Evolutionary conservation across 2,329 filamentous ascomycete species (phyloP).

Genomic region (Pseudocercospora cruenta): DNA sequence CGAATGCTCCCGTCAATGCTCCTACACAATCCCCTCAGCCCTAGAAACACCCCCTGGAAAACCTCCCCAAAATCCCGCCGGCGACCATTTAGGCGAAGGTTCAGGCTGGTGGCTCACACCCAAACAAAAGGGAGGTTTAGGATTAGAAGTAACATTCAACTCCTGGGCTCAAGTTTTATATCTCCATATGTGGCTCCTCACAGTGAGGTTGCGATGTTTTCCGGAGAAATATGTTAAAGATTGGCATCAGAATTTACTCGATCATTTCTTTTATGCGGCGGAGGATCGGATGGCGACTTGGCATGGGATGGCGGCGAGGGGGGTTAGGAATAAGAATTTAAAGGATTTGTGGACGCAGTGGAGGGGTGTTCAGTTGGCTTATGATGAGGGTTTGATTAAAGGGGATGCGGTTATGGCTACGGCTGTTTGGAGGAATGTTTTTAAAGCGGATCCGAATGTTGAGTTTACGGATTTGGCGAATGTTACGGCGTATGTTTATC

Average conservation of each 20-base stretch:
- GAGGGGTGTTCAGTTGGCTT: constrained; percentile 81
- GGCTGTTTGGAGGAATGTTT: constrained; percentile 92
- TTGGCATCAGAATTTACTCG: constrained; percentile 88
- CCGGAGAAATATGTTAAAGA: constrained; percentile 68
- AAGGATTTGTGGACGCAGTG: constrained; percentile 95
- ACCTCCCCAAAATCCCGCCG: constrained; percentile 72
- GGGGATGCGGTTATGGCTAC: constrained; percentile 77
- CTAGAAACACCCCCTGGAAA: constrained; percentile 64
- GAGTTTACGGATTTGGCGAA: constrained; percentile 64
- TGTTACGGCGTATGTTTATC: constrained; percentile 67
- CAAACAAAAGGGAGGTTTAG: constrained; percentile 52
- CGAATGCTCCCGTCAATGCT: constrained; percentile 71
- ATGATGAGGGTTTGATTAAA: constrained; percentile 78
- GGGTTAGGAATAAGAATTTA: constrained; percentile 63
- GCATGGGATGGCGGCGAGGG: constrained; percentile 66
- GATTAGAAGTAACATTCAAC: constrained; percentile 83
- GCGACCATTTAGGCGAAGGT: constrained; percentile 79
- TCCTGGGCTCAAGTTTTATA: constrained; percentile 97
- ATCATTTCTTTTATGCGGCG: constrained; percentile 92
- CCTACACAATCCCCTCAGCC: constrained; percentile 74
- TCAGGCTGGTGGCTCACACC: constrained; percentile 77
- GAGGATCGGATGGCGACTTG: constrained; percentile 81
- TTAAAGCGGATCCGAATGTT: constrained; percentile 70
- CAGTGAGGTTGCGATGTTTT: constrained; percentile 79
- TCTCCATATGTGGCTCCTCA: constrained; percentile 91